Evolutionary conservation across 1,139 yeast species (phyloP), one percentile per base, ranked within the genome.

Genomic region (Candida sp.): DNA sequence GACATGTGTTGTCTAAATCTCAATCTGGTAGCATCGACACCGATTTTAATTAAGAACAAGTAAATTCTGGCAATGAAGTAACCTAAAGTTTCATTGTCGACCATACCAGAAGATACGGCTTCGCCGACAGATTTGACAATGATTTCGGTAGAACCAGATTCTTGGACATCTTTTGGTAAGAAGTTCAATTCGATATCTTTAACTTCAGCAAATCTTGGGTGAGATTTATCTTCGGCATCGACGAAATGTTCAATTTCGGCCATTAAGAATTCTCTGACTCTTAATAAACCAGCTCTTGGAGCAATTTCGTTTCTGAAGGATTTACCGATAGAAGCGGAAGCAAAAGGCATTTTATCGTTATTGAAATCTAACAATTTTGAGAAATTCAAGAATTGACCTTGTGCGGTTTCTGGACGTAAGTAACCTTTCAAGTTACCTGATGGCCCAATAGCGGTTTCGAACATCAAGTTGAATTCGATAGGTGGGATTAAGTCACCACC

Each of bases 241-340:
- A 95, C 97, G 64, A 81, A 95, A 70, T 95, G 99, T 73, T 95
- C 99, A 63, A 95, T 91, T 76, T 95, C 99, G 44, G 99, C 99
- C 99, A 95, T 93, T 63, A 93, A 76, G 68, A 95, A 95, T 74
- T 95, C 99, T 70, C 99, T 89, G 45, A 95, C 99, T 73, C 99
- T 87, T 64, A 95, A 77, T 57, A 95, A 78, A 54, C 99, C 99
- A 32, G 98, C 87, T 69, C 99, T 84, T 58, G 99, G 99, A 43
- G 97, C 90, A 61, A 95, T 95, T 73, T 95, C 99, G 68, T 95
- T 95, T 77, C 99, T 86, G 79, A 93, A 95, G 15, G 98, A 91
- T 69, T 95, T 95, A 62, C 99, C 99, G 61, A 95, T 89, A 36
- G 97, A 87, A 39, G 99, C 99, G 49, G 97, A 89, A 15, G 99